Base-by-base conservation (phyloP, 495 filamentous ascomycete species). In the Aspergillus sclerotiicarbonarius region DNA sequence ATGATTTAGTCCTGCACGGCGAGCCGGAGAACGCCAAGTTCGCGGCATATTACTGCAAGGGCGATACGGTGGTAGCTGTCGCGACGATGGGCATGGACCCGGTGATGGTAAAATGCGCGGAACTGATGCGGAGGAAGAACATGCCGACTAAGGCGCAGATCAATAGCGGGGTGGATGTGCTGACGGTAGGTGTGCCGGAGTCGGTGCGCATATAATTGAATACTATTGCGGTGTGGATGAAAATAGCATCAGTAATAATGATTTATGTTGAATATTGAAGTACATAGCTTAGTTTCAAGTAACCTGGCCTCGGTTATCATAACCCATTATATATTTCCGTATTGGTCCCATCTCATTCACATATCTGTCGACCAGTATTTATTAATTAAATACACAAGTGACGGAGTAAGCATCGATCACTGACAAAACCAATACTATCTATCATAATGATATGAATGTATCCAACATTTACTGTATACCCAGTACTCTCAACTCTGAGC, bases 41-140 rank as follows among this genome's bases (percentile, higher is more conserved):
- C 65, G 87, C 85, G 9, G 94, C 91, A 1, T 98, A 87, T 71
- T 98, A 96, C 65, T 84, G 81, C 16, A 89, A 90, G 63, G 95
- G 90, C 0, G 90, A 96, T 43, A 88, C 82, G 0, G 86, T 97
- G n/a, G 88, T 96, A 20, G 95, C 94, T 4, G 90, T 97, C 62
- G 91, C 91, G 0, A 91, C 82, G 56, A 96, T 96, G 91, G 85
- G 85, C 58, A 84, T 86, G 74, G 94, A 98, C 74, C 94, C 94
- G 1, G 79, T 89, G 56, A 92, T 96, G 89, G 71, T 71, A 1
- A 87, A 96, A 77, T 81, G 79, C 48, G 88, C 88, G 16, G 93
- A 96, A 77, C 75, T 96, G 75, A 95, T 98, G 91, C 76, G 86
- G 63, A 78, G 87, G 58, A 82, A 82, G 30, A 86, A 81, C 67